Base-by-base conservation (phyloP, 805 yeast genomes). In the Yamadazyma sp. region DNA sequence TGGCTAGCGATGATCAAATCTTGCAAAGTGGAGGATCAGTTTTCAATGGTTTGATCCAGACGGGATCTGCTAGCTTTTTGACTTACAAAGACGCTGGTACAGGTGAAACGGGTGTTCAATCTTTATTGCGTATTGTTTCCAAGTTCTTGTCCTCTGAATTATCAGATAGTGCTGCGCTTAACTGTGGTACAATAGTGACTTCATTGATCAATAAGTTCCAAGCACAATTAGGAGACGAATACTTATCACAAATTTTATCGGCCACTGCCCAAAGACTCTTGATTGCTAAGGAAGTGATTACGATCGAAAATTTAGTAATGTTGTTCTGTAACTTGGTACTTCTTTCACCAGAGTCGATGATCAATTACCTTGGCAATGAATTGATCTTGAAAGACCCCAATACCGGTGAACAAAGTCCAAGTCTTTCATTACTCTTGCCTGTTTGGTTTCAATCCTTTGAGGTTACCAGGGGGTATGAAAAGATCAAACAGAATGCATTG, bases 391-490 rank as follows among this genome's bases (percentile, higher is more conserved):
- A 47, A 5, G 53, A 48, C 12, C 62, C 63, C 3, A 38, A 43
- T 15, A 43, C 52, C 3, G 49, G 49, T 10, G 39, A 42, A 20
- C 41, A 45, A 5, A 51, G 47, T 28, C 49, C 69, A 17, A 82
- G 84, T 1, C 63, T 89, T 7, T 64, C 64, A 16, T 59, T 73
- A 3, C 77, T 87, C 1, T 56, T 91, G 35, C 81, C 82, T 2
- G 81, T 84, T 35, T 93, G 98, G 98, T 73, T 91, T 33, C 78
- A 77, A 17, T 75, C 87, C 2, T 90, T 87, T 59, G 91, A 86
- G 49, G 78, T 82, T 2, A 75, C 90, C 26, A 71, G 91, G 42
- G 96, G 97, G 0, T 80, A 73, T 40, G 84, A 80, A 18, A 78
- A 78, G 41, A 87, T 90, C 33, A 71, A 76, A 44, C 78, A 69